Base-by-base conservation (phyloP, 140 eudicot species). In the Oenanthe javanica region DNA sequence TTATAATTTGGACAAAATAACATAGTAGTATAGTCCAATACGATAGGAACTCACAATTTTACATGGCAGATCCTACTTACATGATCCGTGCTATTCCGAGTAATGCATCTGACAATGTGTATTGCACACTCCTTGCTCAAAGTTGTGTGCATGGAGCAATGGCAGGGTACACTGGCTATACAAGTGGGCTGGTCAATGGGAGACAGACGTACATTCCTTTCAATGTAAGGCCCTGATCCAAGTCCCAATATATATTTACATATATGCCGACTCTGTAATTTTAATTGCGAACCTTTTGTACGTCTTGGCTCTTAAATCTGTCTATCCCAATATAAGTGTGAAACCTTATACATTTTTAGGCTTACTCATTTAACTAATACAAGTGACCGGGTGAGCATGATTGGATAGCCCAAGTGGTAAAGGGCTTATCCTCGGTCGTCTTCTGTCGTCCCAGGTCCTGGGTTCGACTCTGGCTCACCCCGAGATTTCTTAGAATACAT, bases 121-220 rank as follows among this genome's bases (percentile, higher is more conserved):
- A 93, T 77, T 93, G 97, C 87, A 93, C 98, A n/a, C 97, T 93
- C 59, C 98, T 93, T 86, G 98, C 98, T 88, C 98, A 93, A 87
- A 91, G 97, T 82, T 90, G 96, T 79, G 98, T 93, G 49, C 98
- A 93, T 83, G 98, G 98, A 87, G 98, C 91, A 55, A 93, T 93
- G 98, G 92, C 98, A 5, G 98, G 98, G 15, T 93, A 73, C 81
- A 89, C 98, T 4, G 98, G 98, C 76, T 91, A 86, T 85, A 88
- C 89, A 75, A 84, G 85, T 79, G 98, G 98, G 66, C 96, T 93
- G 77, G 98, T 93, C 63, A 93, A 93, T 86, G 97, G 97, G 66
- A 88, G 98, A 6, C 96, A 93, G 14, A 91, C 98, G 25, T 93
- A 89, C 79, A 93, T 93, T 82, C 98, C 98, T 18, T 93, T 93